A percentile compares a stretch with the other conserved stretches of the same genome.
Evolutionary conservation across 257 asterid species (phyloP).

Genomic region (Solanum appendiculatum): DNA sequence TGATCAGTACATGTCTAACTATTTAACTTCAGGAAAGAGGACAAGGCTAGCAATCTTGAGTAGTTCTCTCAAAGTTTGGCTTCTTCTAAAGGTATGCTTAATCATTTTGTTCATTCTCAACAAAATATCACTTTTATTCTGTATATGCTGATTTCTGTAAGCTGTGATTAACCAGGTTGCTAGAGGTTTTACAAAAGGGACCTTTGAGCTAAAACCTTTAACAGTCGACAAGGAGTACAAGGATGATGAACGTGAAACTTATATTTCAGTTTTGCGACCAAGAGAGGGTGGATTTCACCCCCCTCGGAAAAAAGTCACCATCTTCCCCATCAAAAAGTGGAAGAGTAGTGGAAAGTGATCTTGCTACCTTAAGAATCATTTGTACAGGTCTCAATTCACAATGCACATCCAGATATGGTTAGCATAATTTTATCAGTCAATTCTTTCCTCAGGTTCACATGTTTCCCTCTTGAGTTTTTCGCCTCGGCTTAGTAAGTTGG

Average conservation of each 20-base stretch:
- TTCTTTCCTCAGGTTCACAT: neutral
- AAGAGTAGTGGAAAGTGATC: slow-evolving; percentile 46
- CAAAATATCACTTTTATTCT: neutral
- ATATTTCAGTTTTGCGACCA: slow-evolving; percentile 40
- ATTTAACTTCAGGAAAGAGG: slow-evolving; percentile 84
- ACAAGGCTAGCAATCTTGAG: slow-evolving; percentile 81
- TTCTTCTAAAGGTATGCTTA: slow-evolving; percentile 72
- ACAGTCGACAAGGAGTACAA: slow-evolving; percentile 28
- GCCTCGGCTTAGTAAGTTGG: neutral
- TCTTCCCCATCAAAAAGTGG: slow-evolving; percentile 65
- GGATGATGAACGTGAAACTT: slow-evolving; percentile 23
- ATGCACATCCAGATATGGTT: neutral
- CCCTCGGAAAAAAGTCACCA: slow-evolving; percentile 40
- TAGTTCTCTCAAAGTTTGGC: slow-evolving; percentile 97
- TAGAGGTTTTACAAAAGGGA: slow-evolving; percentile 74
- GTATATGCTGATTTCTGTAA: neutral
- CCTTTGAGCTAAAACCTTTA: slow-evolving; percentile 70
- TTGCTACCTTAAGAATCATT: neutral
- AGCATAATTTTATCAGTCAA: neutral
- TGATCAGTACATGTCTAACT: slow-evolving; percentile 87
- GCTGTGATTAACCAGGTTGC: slow-evolving; percentile 49
- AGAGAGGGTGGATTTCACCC: slow-evolving; percentile 31
- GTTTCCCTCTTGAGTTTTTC: neutral
- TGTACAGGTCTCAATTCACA: neutral
- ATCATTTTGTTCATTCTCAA: neutral